These are phyloP conservation scores for Epichloe brachyelytri DNA, from an alignment of 2,329 filamentous ascomycete species.

Conservation along the genomic window DNA sequence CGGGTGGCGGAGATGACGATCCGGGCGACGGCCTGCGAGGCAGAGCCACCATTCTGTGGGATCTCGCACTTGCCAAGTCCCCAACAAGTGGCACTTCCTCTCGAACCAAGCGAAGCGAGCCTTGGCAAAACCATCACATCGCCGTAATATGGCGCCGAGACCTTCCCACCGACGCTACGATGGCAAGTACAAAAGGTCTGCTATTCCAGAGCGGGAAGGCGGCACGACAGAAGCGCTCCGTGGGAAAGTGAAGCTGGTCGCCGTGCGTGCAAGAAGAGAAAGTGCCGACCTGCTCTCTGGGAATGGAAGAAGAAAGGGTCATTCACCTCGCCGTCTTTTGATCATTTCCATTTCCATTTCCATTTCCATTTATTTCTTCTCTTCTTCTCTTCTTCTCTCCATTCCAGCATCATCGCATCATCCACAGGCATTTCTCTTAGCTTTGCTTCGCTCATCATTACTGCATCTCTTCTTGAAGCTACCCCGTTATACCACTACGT, in stretches of 20 bases:
- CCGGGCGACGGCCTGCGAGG: neutral
- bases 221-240: neutral
- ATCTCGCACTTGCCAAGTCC: neutral
- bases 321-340: neutral
- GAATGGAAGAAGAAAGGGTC: neutral
- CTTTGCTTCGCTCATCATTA: constrained; percentile 1
- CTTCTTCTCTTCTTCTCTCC: neutral
- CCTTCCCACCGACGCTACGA: neutral
- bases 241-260: neutral
- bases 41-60: neutral
- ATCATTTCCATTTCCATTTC: neutral
- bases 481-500: neutral
- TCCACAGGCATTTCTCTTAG: neutral
- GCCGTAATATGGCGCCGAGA: neutral
- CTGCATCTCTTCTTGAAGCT: constrained; percentile 1
- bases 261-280: neutral
- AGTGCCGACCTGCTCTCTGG: neutral
- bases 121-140: neutral
- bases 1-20: neutral
- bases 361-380: neutral
- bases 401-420: neutral
- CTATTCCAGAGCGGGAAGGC: neutral
- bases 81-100: neutral
- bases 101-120: neutral
- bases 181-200: neutral